These are phyloP conservation scores for Xerocomus nothofagi DNA, from an alignment of 1,284 basidiomycete species.

Conservation along the genomic window DNA sequence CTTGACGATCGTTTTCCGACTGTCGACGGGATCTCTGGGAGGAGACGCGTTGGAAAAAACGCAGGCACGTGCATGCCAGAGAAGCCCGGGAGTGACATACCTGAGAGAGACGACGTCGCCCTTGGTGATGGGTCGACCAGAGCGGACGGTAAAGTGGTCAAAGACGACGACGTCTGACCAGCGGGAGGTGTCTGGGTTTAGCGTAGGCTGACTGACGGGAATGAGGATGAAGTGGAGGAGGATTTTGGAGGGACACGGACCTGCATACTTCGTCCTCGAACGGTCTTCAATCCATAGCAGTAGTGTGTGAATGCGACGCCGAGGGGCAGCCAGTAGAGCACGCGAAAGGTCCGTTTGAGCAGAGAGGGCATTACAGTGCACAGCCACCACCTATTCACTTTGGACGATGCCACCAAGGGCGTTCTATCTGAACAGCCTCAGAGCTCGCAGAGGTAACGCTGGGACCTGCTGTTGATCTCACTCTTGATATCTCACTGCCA, in stretches of 20 bases:
- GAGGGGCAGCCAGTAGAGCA: conserved; percentile 60
- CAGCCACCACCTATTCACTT: neutral
- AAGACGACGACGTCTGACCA: conserved; percentile 66
- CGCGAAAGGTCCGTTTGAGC: conserved; percentile 27
- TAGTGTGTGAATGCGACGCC: conserved; percentile 50
- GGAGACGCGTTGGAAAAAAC: neutral
- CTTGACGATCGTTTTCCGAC: conserved; percentile 58
- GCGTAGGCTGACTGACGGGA: conserved; percentile 60
- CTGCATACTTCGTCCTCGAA: conserved; percentile 76
- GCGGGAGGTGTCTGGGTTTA: conserved; percentile 68
- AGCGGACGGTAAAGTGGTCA: conserved; percentile 49
- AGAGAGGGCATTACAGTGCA: too few species aligned
- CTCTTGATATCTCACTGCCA: too few species aligned
- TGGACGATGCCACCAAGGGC: neutral
- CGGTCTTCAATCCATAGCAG: conserved; percentile 52
- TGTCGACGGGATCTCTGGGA: conserved; percentile 60
- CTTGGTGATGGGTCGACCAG: conserved; percentile 40
- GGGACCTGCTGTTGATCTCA: too few species aligned
- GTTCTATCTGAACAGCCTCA: neutral
- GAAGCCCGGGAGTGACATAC: conserved; percentile 35
- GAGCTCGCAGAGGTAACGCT: too few species aligned
- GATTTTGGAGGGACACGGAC: conserved; percentile 36
- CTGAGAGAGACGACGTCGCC: conserved; percentile 68
- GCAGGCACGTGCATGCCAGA: neutral
- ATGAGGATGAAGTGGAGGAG: neutral